These are phyloP conservation scores for Mychonastes homosphaera DNA, from an alignment of 139 green algal genomes.

Conservation along the genomic window DNA sequence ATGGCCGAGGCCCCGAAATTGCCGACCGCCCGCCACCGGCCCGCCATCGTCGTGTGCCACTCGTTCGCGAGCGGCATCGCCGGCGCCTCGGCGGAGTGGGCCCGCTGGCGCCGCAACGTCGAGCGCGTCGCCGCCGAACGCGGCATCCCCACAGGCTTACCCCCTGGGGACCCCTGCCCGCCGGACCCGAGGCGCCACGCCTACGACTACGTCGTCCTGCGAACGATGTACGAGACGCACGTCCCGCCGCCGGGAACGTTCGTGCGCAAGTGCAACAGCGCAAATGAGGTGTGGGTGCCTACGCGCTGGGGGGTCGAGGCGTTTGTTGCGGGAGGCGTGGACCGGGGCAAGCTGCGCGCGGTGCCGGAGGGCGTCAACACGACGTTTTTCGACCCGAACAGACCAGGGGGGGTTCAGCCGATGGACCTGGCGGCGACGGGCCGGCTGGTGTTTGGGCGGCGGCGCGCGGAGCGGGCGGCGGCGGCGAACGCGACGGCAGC, in stretches of 20 bases:
- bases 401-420: background rate
- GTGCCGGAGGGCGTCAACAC: constrained; percentile 45
- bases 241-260: constrained; percentile 10
- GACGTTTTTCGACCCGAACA: constrained; percentile 10
- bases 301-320: constrained; percentile 34
- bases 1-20: constrained; percentile 8
- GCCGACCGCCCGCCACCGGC: background rate
- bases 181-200: constrained; percentile 20
- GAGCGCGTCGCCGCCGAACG: constrained; percentile 32
- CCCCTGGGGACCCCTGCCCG: constrained; percentile 27
- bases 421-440: constrained; percentile 1
- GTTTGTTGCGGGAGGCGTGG: constrained; percentile 29
- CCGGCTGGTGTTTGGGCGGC: constrained; percentile 32
- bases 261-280: constrained; percentile 35
- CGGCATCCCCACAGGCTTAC: constrained; percentile 16
- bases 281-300: constrained; percentile 60
- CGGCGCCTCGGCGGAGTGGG: background rate
- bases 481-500: constrained; percentile 2
- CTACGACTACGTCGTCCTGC: constrained; percentile 36
- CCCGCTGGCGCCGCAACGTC: background rate
- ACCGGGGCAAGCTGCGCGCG: constrained; percentile 25
- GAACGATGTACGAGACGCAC: constrained; percentile 61
- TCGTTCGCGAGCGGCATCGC: background rate
- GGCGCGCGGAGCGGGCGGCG: background rate
- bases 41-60: constrained; percentile 30